Evolutionary conservation across 2,329 filamentous ascomycete genomes (phyloP).

Genomic region (Atkinsonella hypoxylon): DNA sequence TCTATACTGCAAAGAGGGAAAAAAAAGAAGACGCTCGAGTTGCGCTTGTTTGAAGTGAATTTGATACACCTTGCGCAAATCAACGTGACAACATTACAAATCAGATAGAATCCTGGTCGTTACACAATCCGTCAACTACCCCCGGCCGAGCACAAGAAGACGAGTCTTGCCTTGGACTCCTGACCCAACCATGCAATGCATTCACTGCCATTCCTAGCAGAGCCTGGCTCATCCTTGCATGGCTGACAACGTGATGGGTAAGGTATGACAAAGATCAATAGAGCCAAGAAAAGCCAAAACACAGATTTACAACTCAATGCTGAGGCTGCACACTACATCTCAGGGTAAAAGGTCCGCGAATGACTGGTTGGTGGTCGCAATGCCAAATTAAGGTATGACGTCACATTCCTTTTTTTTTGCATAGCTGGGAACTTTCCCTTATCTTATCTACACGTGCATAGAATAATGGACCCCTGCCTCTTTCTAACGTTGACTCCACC

Average conservation of each 20-base stretch:
- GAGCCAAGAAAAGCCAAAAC: slow-evolving; percentile 1
- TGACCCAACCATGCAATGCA: too few relatives aligned
- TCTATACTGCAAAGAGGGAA: too few relatives aligned
- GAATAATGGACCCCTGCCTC: background rate
- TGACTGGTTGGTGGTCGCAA: background rate
- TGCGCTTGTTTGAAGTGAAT: too few relatives aligned
- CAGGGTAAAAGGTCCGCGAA: background rate
- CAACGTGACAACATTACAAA: too few relatives aligned
- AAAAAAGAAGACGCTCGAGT: too few relatives aligned
- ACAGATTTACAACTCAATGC: background rate
- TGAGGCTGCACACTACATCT: background rate
- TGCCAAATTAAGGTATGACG: background rate
- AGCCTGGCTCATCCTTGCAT: background rate
- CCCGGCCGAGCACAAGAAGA: too few relatives aligned
- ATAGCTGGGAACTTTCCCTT: background rate
- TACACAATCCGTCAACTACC: too few relatives aligned
- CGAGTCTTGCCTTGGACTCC: too few relatives aligned
- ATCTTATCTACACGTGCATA: slow-evolving; percentile 8
- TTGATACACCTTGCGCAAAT: too few relatives aligned
- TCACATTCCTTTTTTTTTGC: background rate
- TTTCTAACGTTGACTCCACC: too few relatives aligned
- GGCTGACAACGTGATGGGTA: background rate
- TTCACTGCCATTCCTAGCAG: too few relatives aligned
- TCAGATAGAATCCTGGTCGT: too few relatives aligned
- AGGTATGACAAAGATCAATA: background rate